Evolutionary conservation across 2,329 filamentous ascomycete genomes (phyloP).

Genomic region (Eurotiales sp.): DNA sequence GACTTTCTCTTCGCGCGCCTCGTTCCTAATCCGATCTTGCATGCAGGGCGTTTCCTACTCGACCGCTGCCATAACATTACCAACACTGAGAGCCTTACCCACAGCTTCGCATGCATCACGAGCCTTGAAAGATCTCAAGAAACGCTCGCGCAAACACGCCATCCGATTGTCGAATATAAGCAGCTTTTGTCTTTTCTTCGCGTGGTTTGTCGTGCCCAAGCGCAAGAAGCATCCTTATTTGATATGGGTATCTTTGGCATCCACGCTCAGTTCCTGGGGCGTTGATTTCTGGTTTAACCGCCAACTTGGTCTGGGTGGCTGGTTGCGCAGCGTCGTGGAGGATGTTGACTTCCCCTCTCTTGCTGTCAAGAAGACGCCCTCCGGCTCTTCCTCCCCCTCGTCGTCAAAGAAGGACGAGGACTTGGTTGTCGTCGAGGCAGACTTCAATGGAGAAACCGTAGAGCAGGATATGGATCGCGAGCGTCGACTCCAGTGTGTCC

Average conservation of each 20-base stretch:
- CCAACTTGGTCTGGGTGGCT: constrained; percentile 48
- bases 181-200: constrained; percentile 68
- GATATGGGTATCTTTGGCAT: constrained; percentile 72
- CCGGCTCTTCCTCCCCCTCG: constrained; percentile 13
- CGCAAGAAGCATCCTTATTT: constrained; percentile 82
- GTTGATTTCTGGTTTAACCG: constrained; percentile 73
- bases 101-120: constrained; percentile 67
- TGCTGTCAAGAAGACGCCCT: constrained; percentile 17
- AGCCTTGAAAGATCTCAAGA: constrained; percentile 65
- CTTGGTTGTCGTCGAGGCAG: constrained; percentile 35
- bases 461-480: constrained; percentile 43
- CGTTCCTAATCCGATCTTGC: constrained; percentile 15
- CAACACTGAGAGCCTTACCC: constrained; percentile 74
- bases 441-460: constrained; percentile 45
- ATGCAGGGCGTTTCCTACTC: constrained; percentile 82
- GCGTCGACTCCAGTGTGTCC: constrained; percentile 34
- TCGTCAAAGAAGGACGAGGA: constrained; percentile 37
- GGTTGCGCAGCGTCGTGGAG: constrained; percentile 36
- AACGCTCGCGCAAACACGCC: constrained; percentile 62
- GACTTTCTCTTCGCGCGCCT: constrained; percentile 3
- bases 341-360: constrained; percentile 34
- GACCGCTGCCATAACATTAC: constrained; percentile 71
- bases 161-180: constrained; percentile 66
- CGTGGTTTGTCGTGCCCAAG: constrained; percentile 71
- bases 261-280: constrained; percentile 42